These are phyloP conservation scores for Arthroderma uncinatum DNA, from an alignment of 2,329 filamentous ascomycete species.

Conservation along the genomic window DNA sequence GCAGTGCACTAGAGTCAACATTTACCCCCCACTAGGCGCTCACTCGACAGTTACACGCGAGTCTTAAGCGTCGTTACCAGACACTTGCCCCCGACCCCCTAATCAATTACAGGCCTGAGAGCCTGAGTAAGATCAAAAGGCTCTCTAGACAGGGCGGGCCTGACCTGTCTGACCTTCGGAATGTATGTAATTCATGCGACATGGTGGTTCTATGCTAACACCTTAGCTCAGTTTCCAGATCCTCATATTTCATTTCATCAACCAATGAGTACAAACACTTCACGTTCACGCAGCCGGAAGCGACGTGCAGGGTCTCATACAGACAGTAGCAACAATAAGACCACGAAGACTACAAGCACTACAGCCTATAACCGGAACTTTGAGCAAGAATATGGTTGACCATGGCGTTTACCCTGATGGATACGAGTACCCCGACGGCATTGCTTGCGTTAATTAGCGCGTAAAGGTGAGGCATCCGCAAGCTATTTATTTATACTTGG, in stretches of 20 bases:
- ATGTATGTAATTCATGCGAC: slow-evolving; percentile 9
- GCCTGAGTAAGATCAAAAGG: slow-evolving; percentile 9
- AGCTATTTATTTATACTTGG: too few species aligned
- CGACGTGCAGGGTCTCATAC: neutral
- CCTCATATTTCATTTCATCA: neutral
- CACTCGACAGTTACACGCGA: slow-evolving; percentile 10
- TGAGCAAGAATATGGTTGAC: slow-evolving; percentile 30
- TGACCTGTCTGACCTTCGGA: slow-evolving; percentile 13
- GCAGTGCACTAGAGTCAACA: neutral
- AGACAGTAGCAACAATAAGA: slow-evolving; percentile 10
- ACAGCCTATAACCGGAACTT: slow-evolving; percentile 26
- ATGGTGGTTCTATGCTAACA: neutral
- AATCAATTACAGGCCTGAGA: neutral
- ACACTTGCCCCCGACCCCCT: slow-evolving; percentile 6
- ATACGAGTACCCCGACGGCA: slow-evolving; percentile 20
- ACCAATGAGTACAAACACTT: neutral
- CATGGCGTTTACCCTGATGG: slow-evolving; percentile 22
- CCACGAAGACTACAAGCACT: slow-evolving; percentile 1
- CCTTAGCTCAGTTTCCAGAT: neutral
- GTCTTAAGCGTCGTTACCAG: slow-evolving; percentile 6
- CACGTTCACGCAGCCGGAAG: neutral
- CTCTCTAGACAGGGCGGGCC: slow-evolving; percentile 10
- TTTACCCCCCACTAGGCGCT: slow-evolving; percentile 2
- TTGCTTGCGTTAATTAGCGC: too few species aligned
- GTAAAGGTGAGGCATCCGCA: too few species aligned